Conservation (phyloP, 495 filamentous ascomycete genomes). For the Penicillium chermesinum region DNA sequence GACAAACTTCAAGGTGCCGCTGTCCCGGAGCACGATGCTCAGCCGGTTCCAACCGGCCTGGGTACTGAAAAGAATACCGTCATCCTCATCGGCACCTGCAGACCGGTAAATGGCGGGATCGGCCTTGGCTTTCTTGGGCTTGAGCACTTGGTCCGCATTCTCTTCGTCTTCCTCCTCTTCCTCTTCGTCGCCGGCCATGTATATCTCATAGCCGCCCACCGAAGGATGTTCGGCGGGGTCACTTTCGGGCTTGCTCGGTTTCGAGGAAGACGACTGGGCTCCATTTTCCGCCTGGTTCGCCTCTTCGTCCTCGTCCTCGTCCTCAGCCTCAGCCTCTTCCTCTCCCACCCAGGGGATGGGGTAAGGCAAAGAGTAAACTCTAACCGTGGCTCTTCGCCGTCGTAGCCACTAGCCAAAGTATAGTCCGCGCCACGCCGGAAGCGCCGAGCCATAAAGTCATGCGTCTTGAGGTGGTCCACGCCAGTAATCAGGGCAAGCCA, state of each 20-base stretch:
- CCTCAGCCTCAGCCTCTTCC: constrained; percentile 54
- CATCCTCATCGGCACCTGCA: constrained; percentile 69
- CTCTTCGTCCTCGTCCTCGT: constrained; percentile 45
- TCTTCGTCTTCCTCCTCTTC: constrained; percentile 39
- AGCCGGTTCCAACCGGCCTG: constrained; percentile 86
- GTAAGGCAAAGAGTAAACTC: constrained; percentile 84
- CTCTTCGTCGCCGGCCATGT: constrained; percentile 84
- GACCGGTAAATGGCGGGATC: constrained; percentile 86
- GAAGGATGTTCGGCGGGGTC: constrained; percentile 45
- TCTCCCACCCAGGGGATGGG: constrained; percentile 77
- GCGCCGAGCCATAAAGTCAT: constrained; percentile 68
- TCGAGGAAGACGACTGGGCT: constrained; percentile 9
- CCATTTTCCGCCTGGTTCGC: constrained; percentile 19
- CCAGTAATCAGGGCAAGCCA: constrained; percentile 82
- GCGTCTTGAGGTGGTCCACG: constrained; percentile 54
- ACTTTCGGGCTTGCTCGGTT: constrained; percentile 21
- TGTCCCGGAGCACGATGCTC: constrained; percentile 82
- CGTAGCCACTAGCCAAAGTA: constrained; percentile 80
- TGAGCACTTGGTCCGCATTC: constrained; percentile 26
- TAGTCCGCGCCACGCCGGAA: constrained; percentile 89
- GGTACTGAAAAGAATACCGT: constrained; percentile 85
- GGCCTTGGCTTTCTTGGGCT: constrained; percentile 29
- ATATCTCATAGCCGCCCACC: constrained; percentile 83
- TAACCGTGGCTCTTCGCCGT: constrained; percentile 69
- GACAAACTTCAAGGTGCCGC: constrained; percentile 81